A percentile compares a stretch with the other conserved stretches of the same genome.
phyloP scores from a whole-genome alignment of 352 stramenopile species.

The Pythium coloratum region DNA sequence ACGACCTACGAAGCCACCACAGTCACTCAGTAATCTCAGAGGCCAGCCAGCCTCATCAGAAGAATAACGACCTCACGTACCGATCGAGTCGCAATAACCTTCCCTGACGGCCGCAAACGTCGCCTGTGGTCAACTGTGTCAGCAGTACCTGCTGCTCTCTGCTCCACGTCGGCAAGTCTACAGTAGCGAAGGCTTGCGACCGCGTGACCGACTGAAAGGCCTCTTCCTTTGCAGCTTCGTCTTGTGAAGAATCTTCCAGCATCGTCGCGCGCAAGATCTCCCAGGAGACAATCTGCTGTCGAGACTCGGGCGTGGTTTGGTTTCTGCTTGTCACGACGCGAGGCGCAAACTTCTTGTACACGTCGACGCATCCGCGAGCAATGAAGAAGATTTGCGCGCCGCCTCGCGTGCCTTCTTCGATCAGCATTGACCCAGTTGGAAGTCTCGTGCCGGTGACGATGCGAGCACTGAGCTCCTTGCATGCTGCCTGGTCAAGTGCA shows the following conservation, averaged over 20 bases:
- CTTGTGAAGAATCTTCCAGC: conserved; percentile 6
- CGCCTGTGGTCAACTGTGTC: conserved; percentile 13
- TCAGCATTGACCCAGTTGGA: conserved; percentile 15
- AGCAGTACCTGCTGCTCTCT: conserved; percentile 17
- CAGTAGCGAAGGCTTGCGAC: not conserved
- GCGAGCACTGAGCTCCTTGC: conserved; percentile 34
- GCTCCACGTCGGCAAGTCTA: conserved; percentile 16
- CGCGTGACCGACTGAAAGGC: conserved; percentile 10
- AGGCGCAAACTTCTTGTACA: conserved; percentile 33
- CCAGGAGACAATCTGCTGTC: conserved; percentile 24
- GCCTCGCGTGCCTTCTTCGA: conserved; percentile 18
- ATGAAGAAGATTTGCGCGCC: conserved; percentile 33
- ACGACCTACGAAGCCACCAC: conserved; percentile 20
- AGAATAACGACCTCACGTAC: not conserved
- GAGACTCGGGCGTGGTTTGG: not conserved
- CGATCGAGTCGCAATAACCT: conserved; percentile 15
- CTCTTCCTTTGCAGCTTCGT: conserved; percentile 9
- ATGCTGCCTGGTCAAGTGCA: conserved; percentile 35
- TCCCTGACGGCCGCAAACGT: conserved; percentile 23
- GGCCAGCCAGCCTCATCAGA: not conserved
- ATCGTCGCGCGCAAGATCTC: conserved; percentile 15
- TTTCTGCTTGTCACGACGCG: conserved; percentile 30
- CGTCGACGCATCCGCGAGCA: conserved; percentile 22
- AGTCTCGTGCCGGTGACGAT: conserved; percentile 32
- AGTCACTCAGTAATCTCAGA: not conserved